These are phyloP conservation scores for Tulasnella sp. DNA, from an alignment of 768 basidiomycete species.

Conservation along the genomic window DNA sequence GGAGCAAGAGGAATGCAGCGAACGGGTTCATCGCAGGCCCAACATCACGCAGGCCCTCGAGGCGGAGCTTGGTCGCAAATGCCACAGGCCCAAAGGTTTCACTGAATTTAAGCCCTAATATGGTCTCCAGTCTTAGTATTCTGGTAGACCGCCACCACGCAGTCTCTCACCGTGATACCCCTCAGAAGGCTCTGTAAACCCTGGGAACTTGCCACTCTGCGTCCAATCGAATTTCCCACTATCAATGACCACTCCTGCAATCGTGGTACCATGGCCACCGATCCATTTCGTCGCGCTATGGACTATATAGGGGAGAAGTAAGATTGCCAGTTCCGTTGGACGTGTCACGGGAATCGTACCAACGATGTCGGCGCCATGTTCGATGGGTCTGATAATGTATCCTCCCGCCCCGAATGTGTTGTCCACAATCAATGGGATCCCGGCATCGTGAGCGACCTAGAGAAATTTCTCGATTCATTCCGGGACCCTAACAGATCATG, in stretches of 20 bases:
- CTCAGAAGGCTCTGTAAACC: slow-evolving; percentile 72
- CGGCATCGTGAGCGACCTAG: slow-evolving; percentile 69
- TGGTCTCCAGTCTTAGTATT: neutral
- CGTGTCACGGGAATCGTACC: slow-evolving; percentile 45
- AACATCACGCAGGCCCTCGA: slow-evolving; percentile 60
- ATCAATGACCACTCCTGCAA: slow-evolving; percentile 76
- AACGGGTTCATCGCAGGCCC: slow-evolving; percentile 72
- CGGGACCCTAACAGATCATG: neutral
- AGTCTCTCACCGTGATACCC: slow-evolving; percentile 59
- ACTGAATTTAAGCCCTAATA: slow-evolving; percentile 53
- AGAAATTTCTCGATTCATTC: neutral
- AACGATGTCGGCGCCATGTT: slow-evolving; percentile 77
- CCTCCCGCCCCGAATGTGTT: slow-evolving; percentile 79
- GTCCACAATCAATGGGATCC: slow-evolving; percentile 79
- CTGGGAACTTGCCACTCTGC: slow-evolving; percentile 68
- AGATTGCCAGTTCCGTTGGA: neutral
- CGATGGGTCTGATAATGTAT: slow-evolving; percentile 71
- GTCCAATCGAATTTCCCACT: slow-evolving; percentile 80
- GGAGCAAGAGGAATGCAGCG: slow-evolving; percentile 70
- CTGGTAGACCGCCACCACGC: neutral
- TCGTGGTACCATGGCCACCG: slow-evolving; percentile 62
- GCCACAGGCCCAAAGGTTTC: slow-evolving; percentile 68
- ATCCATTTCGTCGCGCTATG: slow-evolving; percentile 88
- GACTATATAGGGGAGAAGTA: slow-evolving; percentile 45
- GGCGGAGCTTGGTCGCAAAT: slow-evolving; percentile 61